phyloP scores from a whole-genome alignment of 1,139 yeast genomes.

The Tardiomyces digboiensis region DNA sequence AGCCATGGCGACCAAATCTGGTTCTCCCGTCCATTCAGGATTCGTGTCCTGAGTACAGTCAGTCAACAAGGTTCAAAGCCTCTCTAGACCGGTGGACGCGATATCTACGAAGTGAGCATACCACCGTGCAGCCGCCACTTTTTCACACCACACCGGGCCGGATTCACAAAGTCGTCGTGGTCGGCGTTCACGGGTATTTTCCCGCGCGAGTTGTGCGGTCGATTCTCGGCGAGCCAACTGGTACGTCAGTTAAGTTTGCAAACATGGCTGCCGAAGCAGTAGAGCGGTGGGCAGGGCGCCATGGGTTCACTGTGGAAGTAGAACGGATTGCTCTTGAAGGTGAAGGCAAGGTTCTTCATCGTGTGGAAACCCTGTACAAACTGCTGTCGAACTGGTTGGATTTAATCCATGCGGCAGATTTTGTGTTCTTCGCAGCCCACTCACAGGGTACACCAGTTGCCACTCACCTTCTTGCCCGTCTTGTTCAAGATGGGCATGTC shows the following conservation, averaged over 20 bases:
- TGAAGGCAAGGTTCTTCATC: conserved; percentile 80
- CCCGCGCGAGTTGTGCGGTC: conserved; percentile 83
- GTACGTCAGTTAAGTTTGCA: conserved; percentile 81
- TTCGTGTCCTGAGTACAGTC: conserved; percentile 18
- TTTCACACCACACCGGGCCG: conserved; percentile 14
- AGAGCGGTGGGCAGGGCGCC: conserved; percentile 58
- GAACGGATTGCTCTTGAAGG: conserved; percentile 90
- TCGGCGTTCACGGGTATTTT: conserved; percentile 95
- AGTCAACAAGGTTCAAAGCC: conserved; percentile 11
- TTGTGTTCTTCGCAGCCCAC: conserved; percentile 82
- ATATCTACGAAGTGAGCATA: conserved; percentile 3
- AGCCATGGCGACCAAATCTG: conserved; percentile 17
- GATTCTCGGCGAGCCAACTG: conserved; percentile 85
- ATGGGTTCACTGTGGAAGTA: conserved; percentile 47
- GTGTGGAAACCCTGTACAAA: conserved; percentile 73
- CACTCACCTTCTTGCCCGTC: conserved; percentile 60
- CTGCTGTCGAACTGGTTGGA: conserved; percentile 62
- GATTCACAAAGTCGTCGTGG: conserved; percentile 49
- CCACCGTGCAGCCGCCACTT: conserved; percentile 12
- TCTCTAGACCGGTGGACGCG: conserved; percentile 16
- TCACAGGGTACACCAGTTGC: conserved; percentile 96
- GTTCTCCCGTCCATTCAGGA: conserved; percentile 22
- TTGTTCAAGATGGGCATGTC: conserved; percentile 57
- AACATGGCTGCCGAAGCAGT: conserved; percentile 78
- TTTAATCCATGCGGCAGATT: conserved; percentile 70